Evolutionary conservation across 768 basidiomycete genomes (phyloP).

Genomic region (Asterophora parasitica): DNA sequence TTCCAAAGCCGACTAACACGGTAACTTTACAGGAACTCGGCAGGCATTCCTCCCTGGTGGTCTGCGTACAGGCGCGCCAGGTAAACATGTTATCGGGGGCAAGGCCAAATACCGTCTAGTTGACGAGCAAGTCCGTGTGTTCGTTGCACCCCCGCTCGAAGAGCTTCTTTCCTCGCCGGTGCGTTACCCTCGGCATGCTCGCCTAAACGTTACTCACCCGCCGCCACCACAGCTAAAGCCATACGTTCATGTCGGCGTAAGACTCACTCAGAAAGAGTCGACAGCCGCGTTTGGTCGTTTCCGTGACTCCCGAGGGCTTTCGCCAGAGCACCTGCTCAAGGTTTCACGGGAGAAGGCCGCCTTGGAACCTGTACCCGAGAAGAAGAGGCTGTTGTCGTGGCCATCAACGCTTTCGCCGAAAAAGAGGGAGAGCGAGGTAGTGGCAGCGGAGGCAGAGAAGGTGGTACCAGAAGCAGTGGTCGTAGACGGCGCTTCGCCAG

Average conservation of each 20-base stretch:
- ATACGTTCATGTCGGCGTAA: slow-evolving; percentile 51
- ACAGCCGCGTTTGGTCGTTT: slow-evolving; percentile 36
- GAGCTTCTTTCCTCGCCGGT: slow-evolving; percentile 57
- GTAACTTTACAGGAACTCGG: slow-evolving; percentile 56
- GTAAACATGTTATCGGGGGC: slow-evolving; percentile 74
- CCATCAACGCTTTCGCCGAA: background rate
- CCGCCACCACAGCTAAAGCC: slow-evolving; percentile 52
- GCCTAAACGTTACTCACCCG: background rate
- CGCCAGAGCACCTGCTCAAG: slow-evolving; percentile 39
- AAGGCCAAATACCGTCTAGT: slow-evolving; percentile 77
- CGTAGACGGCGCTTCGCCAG: slow-evolving; percentile 1
- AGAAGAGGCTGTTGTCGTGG: slow-evolving; percentile 8
- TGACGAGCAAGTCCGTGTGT: slow-evolving; percentile 80
- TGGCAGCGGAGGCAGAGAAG: background rate
- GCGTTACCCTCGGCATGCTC: slow-evolving; percentile 20
- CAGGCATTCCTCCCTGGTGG: slow-evolving; percentile 83
- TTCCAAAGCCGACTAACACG: background rate
- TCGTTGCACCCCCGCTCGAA: slow-evolving; percentile 72
- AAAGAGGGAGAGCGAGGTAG: background rate
- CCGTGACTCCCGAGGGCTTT: slow-evolving; percentile 33
- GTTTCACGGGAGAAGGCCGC: slow-evolving; percentile 26
- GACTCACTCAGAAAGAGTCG: slow-evolving; percentile 31
- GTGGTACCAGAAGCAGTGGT: background rate
- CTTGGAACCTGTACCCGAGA: slow-evolving; percentile 2
- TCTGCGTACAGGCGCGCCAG: slow-evolving; percentile 83